Conservation (phyloP, 371 early-diverging fungal species). For the Smittium mucronatum region DNA sequence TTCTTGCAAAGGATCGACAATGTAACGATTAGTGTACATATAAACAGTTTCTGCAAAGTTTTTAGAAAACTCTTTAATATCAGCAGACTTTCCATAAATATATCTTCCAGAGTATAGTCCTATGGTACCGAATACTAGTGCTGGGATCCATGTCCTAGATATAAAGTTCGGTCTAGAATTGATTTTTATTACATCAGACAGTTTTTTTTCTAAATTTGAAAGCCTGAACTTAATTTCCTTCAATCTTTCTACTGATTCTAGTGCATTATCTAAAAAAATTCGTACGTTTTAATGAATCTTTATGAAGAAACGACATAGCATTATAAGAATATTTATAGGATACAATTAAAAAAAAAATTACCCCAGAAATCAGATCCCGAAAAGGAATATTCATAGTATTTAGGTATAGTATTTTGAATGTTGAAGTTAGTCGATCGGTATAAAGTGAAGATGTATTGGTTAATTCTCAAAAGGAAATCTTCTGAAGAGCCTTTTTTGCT, state of each 20-base stretch:
- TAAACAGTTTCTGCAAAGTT: conserved; percentile 9
- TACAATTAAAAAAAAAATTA: too few species aligned
- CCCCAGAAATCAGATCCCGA: too few species aligned
- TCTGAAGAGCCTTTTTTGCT: neutral
- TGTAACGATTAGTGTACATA: conserved; percentile 44
- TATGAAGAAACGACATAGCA: neutral
- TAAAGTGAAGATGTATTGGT: neutral
- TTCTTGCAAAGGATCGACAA: conserved; percentile 56
- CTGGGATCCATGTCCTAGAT: conserved; percentile 51
- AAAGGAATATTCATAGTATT: neutral
- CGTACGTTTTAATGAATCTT: neutral
- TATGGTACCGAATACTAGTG: conserved; percentile 3
- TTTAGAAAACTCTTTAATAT: conserved; percentile 11
- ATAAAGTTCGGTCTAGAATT: conserved; percentile 19
- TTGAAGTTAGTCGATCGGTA: neutral
- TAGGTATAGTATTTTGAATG: neutral
- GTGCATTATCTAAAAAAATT: neutral
- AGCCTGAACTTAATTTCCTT: neutral
- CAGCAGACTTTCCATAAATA: conserved; percentile 17
- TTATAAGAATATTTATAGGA: neutral
- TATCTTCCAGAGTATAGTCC: conserved; percentile 10
- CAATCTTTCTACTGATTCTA: neutral
- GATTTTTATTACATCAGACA: neutral
- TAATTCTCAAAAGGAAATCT: neutral
- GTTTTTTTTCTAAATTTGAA: neutral